phyloP scores from a whole-genome alignment of 2,329 filamentous ascomycete species.

The Diaporthe sp. region DNA sequence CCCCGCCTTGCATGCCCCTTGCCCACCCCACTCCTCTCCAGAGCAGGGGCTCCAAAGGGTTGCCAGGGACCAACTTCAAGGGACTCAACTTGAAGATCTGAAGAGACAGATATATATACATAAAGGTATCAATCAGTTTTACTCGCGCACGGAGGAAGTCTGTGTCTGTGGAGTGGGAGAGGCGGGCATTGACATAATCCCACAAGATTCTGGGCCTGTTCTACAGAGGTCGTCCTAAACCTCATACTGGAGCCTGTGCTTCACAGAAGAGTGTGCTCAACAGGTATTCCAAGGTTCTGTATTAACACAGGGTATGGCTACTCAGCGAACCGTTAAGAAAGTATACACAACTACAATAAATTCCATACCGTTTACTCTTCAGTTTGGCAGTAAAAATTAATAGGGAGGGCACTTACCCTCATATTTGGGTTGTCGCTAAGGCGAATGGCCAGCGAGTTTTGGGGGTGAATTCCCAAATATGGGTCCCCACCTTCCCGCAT shows the following conservation, averaged over 20 bases:
- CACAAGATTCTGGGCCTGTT: not conserved
- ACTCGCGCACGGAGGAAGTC: not conserved
- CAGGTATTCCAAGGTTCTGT: not conserved
- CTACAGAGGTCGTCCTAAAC: not conserved
- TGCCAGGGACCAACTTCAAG: not conserved
- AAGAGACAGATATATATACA: not conserved
- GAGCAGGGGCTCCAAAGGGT: not conserved
- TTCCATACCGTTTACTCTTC: not conserved
- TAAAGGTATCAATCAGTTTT: not conserved
- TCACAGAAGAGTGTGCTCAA: too few species aligned
- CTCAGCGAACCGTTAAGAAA: not conserved
- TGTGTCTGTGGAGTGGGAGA: not conserved
- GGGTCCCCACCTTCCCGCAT: conserved; percentile 10
- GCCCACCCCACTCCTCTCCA: not conserved
- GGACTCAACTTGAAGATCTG: not conserved
- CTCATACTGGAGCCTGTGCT: not conserved
- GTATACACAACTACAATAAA: not conserved
- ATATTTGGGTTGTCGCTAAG: too few species aligned
- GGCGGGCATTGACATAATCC: not conserved
- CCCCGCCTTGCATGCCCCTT: not conserved
- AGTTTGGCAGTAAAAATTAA: not conserved
- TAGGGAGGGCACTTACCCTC: too few species aligned
- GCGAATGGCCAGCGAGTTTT: not conserved
- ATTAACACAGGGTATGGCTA: not conserved
- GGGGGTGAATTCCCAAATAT: not conserved